phyloP scores from a whole-genome alignment of 2,329 filamentous ascomycete genomes.

The Talaromyces sp. region DNA sequence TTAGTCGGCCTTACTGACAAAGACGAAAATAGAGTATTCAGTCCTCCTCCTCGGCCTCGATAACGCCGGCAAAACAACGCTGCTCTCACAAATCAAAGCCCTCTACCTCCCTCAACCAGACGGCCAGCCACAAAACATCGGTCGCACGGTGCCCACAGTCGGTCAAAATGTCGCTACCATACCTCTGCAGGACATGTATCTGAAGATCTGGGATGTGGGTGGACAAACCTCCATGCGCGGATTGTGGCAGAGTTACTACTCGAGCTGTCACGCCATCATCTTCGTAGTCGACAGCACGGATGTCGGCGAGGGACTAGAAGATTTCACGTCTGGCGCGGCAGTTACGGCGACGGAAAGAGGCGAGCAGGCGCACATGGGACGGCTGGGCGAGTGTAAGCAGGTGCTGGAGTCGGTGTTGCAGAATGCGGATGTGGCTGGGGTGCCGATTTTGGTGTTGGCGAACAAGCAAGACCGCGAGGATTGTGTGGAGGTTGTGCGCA shows the following conservation, averaged over 20 bases:
- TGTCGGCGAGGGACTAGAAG: conserved; percentile 74
- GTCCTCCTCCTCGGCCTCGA: conserved; percentile 95
- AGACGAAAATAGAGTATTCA: conserved; percentile 70
- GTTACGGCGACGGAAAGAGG: conserved; percentile 4
- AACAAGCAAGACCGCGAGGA: conserved; percentile 99
- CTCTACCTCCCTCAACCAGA: conserved; percentile 58
- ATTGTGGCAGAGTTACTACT: conserved; percentile 95
- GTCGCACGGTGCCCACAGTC: conserved; percentile 91
- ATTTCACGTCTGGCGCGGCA: conserved; percentile 26
- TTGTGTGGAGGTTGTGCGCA: conserved; percentile 93
- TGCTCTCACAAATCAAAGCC: conserved; percentile 93
- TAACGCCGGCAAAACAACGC: conserved; percentile 97
- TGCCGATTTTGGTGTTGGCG: conserved; percentile 85
- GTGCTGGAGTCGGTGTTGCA: conserved; percentile 89
- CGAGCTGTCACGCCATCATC: conserved; percentile 90
- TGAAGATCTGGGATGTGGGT: conserved; percentile 98
- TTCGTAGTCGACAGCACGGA: conserved; percentile 97
- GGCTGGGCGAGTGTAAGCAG: conserved; percentile 81
- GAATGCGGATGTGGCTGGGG: conserved; percentile 81
- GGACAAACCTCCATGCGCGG: conserved; percentile 85
- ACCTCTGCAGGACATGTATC: conserved; percentile 86
- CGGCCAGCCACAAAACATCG: conserved; percentile 53
- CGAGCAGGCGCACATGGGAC: conserved; percentile 36
- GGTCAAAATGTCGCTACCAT: conserved; percentile 96
- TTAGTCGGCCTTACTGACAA: neutral